phyloP scores from a whole-genome alignment of 352 stramenopile species.

The Pythium aphanidermatum region DNA sequence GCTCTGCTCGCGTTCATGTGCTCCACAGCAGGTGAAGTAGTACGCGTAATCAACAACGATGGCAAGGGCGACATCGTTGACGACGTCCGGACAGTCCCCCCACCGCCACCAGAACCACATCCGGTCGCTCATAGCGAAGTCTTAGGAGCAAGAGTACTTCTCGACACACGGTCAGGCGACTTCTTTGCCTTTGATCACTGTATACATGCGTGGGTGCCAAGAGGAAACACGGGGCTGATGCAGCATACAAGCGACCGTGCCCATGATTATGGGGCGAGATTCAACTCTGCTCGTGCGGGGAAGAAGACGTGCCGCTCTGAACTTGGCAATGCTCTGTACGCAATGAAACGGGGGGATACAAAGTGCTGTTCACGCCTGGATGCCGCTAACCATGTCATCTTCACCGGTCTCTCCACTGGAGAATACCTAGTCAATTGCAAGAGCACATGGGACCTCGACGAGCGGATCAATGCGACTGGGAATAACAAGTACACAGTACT shows the following conservation, averaged over 20 bases:
- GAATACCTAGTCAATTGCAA: conserved; percentile 69
- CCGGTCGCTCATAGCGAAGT: neutral
- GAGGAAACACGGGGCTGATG: conserved; percentile 74
- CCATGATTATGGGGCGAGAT: conserved; percentile 41
- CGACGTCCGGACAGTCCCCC: conserved; percentile 30
- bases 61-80: conserved; percentile 43
- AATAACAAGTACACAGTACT: conserved; percentile 77
- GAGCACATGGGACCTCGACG: conserved; percentile 76
- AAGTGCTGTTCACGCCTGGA: conserved; percentile 66
- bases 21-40: conserved; percentile 54
- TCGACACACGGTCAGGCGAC: conserved; percentile 70
- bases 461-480: conserved; percentile 63
- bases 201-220: conserved; percentile 42
- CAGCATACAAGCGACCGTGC: conserved; percentile 55
- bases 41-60: conserved; percentile 59
- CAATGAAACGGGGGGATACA: conserved; percentile 52
- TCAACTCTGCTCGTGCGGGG: conserved; percentile 60
- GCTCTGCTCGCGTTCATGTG: conserved; percentile 59
- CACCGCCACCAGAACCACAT: conserved; percentile 10
- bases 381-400: conserved; percentile 35
- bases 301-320: conserved; percentile 30
- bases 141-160: conserved; percentile 28
- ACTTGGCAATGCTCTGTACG: conserved; percentile 33
- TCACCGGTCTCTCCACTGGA: conserved; percentile 18
- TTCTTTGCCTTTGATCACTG: conserved; percentile 47